Conservation (phyloP, 2,329 filamentous ascomycete species). For the Fusarium pseudocircinatum region DNA sequence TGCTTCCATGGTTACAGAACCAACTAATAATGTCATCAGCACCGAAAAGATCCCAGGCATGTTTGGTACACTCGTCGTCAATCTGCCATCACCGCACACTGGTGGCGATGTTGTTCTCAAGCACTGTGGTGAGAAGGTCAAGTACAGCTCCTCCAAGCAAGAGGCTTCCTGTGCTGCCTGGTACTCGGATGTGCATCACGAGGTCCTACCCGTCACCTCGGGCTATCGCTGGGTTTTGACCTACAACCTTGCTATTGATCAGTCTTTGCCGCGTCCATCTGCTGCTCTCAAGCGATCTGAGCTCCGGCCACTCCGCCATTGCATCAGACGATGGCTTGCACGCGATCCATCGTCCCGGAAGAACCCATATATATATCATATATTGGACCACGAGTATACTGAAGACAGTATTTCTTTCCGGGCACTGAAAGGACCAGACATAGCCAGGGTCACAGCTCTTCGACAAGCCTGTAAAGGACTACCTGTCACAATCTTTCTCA, state of each 20-base stretch:
- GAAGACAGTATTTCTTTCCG: slow-evolving; percentile 44
- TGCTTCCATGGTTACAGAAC: too few species aligned
- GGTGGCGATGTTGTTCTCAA: slow-evolving; percentile 57
- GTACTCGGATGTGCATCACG: slow-evolving; percentile 64
- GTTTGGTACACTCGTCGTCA: slow-evolving; percentile 61
- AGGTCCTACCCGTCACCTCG: slow-evolving; percentile 57
- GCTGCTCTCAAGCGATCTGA: slow-evolving; percentile 19
- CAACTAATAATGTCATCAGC: too few species aligned
- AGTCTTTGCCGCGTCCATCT: not conserved
- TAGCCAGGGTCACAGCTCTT: slow-evolving; percentile 40
- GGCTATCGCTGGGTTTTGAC: slow-evolving; percentile 62
- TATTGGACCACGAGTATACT: slow-evolving; percentile 49
- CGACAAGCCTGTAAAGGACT: slow-evolving; percentile 38
- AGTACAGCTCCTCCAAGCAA: slow-evolving; percentile 2
- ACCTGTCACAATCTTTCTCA: slow-evolving; percentile 47
- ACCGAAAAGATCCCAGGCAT: slow-evolving; percentile 57
- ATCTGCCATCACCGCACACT: slow-evolving; percentile 57
- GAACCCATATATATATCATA: slow-evolving; percentile 40
- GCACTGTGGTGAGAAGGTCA: slow-evolving; percentile 43
- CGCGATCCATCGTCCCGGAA: not conserved
- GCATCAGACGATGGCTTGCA: slow-evolving; percentile 44
- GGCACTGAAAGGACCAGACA: slow-evolving; percentile 44
- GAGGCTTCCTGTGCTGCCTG: slow-evolving; percentile 44
- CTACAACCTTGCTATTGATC: slow-evolving; percentile 57
- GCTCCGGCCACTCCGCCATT: slow-evolving; percentile 22